phyloP scores from a whole-genome alignment of 2,329 filamentous ascomycete genomes.

The Pseudogymnoascus sp. region DNA sequence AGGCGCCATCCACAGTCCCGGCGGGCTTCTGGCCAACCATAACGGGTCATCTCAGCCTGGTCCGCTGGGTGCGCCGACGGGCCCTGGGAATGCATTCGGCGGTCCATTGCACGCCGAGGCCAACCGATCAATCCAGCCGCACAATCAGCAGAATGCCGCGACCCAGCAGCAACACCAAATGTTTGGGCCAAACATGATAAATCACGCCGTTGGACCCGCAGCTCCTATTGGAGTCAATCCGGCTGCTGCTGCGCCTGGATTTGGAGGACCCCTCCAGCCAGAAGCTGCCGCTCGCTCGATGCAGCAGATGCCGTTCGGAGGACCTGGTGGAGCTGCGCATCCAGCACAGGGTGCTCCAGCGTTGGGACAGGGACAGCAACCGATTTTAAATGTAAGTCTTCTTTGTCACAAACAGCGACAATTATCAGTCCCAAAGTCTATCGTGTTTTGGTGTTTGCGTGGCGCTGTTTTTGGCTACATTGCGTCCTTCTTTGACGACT shows the following conservation, averaged over 20 bases:
- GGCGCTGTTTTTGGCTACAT: background rate
- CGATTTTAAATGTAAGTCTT: constrained; percentile 61
- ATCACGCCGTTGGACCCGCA: constrained; percentile 42
- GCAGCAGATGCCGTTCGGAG: constrained; percentile 53
- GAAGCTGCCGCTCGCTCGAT: constrained; percentile 42
- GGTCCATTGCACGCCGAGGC: constrained; percentile 46
- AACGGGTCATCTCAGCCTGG: constrained; percentile 50
- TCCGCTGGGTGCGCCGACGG: constrained; percentile 31
- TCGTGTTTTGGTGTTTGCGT: background rate
- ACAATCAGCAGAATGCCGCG: constrained; percentile 34
- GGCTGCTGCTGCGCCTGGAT: constrained; percentile 54
- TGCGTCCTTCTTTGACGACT: background rate
- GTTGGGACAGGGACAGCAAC: constrained; percentile 70
- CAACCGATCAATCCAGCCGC: constrained; percentile 43
- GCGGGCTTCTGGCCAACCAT: constrained; percentile 72
- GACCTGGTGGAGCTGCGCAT: constrained; percentile 31
- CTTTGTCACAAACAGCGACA: background rate
- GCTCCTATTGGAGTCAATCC: constrained; percentile 49
- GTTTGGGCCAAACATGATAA: constrained; percentile 41
- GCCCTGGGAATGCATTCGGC: constrained; percentile 38
- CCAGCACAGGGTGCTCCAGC: constrained; percentile 35
- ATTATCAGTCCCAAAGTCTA: background rate
- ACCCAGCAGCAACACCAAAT: constrained; percentile 47
- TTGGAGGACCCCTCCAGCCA: constrained; percentile 51
- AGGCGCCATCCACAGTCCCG: constrained; percentile 82